phyloP scores from a whole-genome alignment of 75 land plant genomes.

The Sequoia sempervirens region DNA sequence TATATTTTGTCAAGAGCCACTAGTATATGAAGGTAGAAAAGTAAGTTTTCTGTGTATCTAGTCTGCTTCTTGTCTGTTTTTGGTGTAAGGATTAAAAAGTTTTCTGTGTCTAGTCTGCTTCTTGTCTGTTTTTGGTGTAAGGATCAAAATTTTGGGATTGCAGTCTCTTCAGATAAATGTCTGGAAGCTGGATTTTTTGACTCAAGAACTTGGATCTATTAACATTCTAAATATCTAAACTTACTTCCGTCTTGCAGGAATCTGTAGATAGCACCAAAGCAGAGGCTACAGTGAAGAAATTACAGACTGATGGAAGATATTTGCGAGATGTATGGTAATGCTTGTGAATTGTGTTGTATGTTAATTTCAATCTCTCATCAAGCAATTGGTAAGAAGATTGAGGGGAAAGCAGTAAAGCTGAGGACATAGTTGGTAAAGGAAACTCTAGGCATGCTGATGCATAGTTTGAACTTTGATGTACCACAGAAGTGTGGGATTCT shows the following conservation, averaged over 20 bases:
- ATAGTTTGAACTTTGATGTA: not conserved
- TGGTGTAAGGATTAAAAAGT: not conserved
- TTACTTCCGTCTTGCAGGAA: constrained; percentile 35
- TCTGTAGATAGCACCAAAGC: constrained; percentile 60
- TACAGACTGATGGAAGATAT: constrained; percentile 79
- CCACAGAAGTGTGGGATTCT: constrained; percentile 7
- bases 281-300: constrained; percentile 78
- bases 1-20: not conserved
- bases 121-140: not conserved
- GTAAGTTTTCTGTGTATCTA: not conserved
- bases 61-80: not conserved
- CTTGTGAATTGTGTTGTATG: not conserved
- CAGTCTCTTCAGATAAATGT: not conserved
- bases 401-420: not conserved
- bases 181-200: not conserved
- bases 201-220: not conserved
- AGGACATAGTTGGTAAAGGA: constrained; percentile 5
- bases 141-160: not conserved
- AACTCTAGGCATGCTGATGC: not conserved
- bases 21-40: not conserved
- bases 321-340: constrained; percentile 86
- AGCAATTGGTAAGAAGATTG: constrained; percentile 10
- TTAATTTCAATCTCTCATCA: not conserved
- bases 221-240: not conserved
- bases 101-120: not conserved